Base-by-base conservation (phyloP, 2,329 filamentous ascomycete genomes). In the Mycosphaerella sp. region DNA sequence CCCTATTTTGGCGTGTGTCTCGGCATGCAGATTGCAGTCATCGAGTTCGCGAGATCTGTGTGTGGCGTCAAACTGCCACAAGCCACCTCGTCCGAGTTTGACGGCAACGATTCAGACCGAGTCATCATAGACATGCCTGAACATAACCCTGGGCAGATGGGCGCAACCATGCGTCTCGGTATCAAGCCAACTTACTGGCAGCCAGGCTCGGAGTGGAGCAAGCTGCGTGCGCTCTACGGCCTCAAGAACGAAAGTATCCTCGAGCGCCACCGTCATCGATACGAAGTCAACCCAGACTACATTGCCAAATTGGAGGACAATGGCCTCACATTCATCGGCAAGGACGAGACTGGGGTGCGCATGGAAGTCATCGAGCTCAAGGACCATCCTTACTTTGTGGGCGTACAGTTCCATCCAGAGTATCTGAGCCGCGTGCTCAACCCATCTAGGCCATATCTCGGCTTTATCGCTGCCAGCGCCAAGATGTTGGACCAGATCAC, bases 121-220 rank as follows among this genome's bases (percentile, higher is more conserved):
- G 80, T 87, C 25, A 82, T 98, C 59, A 80, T 97, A 60, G 91
- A 86, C 72, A 98, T 97, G 93, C 91, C 91, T 1, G 91, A 96
- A 68, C 79, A 86, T 60, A 80, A 86, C 70, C 81, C 83, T 66
- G 77, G 76, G n/a, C 84, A 85, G 56, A 78, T 90, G 69, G 89
- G 89, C 48, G 89, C 86, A 16, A 94, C 87, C 1, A 95, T 95
- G 89, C 80, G 89, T 54, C 80, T 95, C 1, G 89, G 89, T 52
- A 78, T 83, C 18, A 83, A 86, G 18, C 77, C 84, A 12, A 87
- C 85, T 0, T 71, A 83, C 57, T 95, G 94, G 78, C 86, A 93
- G 68, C 67, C 77, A 1, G 81, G 79, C 48, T 86, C 78, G 40
- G 85, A 91, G 63, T 93, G 86, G 87, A 87, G 82, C 51, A 84